phyloP scores from a whole-genome alignment of 306 rosid genomes.

The Mucuna pruriens region DNA sequence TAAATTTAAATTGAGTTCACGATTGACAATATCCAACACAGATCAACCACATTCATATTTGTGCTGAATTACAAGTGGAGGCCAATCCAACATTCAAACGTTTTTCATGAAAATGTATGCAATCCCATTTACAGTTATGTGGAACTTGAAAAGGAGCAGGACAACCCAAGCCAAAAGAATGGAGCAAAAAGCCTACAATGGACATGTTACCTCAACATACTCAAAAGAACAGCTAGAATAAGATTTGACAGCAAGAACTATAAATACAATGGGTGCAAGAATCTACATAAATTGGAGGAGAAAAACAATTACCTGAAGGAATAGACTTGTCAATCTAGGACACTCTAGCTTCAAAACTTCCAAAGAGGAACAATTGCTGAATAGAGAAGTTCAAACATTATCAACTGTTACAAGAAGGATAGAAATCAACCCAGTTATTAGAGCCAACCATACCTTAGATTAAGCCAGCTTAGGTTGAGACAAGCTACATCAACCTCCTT shows the following conservation, averaged over 20 bases:
- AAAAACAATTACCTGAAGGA: slow-evolving; percentile 76
- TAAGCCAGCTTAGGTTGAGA: slow-evolving; percentile 85
- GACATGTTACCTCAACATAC: neutral
- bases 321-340: slow-evolving; percentile 85
- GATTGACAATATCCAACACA: neutral
- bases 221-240: neutral
- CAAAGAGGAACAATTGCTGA: slow-evolving; percentile 85
- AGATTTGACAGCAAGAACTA: slow-evolving; percentile 4
- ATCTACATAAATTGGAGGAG: slow-evolving; percentile 12
- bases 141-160: neutral
- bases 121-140: neutral
- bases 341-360: slow-evolving; percentile 87
- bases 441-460: slow-evolving; percentile 67
- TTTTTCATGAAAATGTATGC: neutral
- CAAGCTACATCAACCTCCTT: slow-evolving; percentile 94
- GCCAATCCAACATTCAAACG: neutral
- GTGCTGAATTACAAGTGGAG: neutral
- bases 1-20: neutral
- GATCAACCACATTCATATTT: neutral
- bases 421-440: slow-evolving; percentile 19
- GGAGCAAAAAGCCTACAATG: neutral
- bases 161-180: slow-evolving; percentile 23
- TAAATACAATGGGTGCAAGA: neutral
- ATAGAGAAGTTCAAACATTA: slow-evolving; percentile 37
- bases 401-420: slow-evolving; percentile 7